Base-by-base conservation (phyloP, 2,329 filamentous ascomycete species). In the Akanthomyces lecanii region DNA sequence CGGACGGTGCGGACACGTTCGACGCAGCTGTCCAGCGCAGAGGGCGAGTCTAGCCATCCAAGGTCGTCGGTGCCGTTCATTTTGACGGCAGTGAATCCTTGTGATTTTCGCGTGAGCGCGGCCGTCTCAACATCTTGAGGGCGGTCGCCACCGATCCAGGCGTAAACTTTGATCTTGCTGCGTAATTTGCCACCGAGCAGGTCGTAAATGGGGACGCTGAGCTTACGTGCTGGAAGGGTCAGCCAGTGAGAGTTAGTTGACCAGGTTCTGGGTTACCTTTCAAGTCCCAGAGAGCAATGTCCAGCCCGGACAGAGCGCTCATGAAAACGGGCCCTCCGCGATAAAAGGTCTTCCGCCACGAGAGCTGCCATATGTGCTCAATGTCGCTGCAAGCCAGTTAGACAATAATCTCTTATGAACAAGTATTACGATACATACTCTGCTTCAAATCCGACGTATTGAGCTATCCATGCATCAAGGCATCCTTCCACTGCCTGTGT, bases 21-120 rank as follows among this genome's bases (percentile, higher is more conserved):
- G 2, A 92, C 85, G 51, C 84, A 86, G 5, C 81, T 78, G 51
- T 89, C 81, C 0, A 93, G 79, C 0, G 80, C 80, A 0, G 81
- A 77, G 0, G 90, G 90, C 1, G 88, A 89, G 73, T 93, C 90
- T 0, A 93, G 79, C 89, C 89, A 92, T 66, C 85, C 87, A 1
- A 92, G 74, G 65, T 92, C 89, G 69, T 89, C 88, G 0, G 89
- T 92, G 6, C 83, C 90, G 71, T 92, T 92, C 89, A 93, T 92
- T 71, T 92, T 92, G 61, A 92, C 82, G 4, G 83, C 80, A 2
- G 77, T 85, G 70, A 90, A 86, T 0, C 87, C 87, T 72, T 89
- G 86, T 12, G 77, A 76, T 68, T 82, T 80, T 5, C 85, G 79
- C 6, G 71, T 81, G 67, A 73, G 87, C 79, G 86, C 89, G 69